Evolutionary conservation across 192 early-diverging fungal genomes (phyloP).

Genomic region (Coemansia sp.): DNA sequence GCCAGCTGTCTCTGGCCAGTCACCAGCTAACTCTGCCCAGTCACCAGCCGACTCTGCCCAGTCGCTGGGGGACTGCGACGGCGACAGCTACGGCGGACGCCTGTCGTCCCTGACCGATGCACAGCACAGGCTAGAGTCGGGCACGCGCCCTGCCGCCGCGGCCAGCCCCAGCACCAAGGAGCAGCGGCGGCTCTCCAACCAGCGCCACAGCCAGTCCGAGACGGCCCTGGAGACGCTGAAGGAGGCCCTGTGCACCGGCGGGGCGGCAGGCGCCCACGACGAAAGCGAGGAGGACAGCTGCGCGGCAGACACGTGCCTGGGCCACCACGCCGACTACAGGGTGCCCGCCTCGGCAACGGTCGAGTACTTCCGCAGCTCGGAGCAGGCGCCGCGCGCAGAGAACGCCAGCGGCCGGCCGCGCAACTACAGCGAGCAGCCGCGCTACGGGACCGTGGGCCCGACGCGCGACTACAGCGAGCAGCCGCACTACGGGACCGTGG

Average conservation of each 20-base stretch:
- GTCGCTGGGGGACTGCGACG: background rate
- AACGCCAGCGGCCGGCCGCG: conserved; percentile 18
- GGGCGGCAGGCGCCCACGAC: background rate
- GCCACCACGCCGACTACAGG: conserved; percentile 24
- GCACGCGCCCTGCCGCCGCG: background rate
- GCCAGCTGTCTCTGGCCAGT: background rate
- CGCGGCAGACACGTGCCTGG: background rate
- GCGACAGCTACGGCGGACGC: background rate
- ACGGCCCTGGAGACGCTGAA: conserved; percentile 50
- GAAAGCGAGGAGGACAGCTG: background rate
- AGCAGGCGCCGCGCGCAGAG: conserved; percentile 6
- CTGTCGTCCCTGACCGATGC: conserved; percentile 7
- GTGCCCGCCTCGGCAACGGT: conserved; percentile 39
- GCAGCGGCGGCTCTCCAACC: conserved; percentile 13
- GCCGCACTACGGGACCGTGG: conserved; percentile 5
- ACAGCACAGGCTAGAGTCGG: conserved; percentile 19
- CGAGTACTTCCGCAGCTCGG: conserved; percentile 38
- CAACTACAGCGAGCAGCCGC: conserved; percentile 25
- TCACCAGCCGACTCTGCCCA: background rate
- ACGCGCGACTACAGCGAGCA: too few relatives aligned
- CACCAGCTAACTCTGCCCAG: background rate
- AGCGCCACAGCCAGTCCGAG: conserved; percentile 55
- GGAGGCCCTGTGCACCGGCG: conserved; percentile 14
- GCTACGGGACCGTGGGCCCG: conserved; percentile 2
- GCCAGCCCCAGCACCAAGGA: background rate